Base-by-base conservation (phyloP, 805 yeast genomes). In the Ogataea henricii region DNA sequence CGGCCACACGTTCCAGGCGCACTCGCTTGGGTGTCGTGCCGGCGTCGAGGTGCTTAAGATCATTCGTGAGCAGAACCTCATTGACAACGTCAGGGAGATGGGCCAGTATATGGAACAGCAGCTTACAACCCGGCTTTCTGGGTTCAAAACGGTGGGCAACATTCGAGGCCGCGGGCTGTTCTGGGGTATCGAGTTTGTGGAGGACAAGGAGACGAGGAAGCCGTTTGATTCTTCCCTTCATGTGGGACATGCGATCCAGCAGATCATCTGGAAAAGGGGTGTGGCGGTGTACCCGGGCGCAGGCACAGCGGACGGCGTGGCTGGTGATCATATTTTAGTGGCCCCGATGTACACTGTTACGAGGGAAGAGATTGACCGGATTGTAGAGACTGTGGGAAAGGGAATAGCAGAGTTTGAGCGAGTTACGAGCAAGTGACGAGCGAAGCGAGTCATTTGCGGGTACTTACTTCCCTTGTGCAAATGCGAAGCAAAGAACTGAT, bases 151-250 rank as follows among this genome's bases (percentile, higher is more conserved):
- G 25, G 77, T 71, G 14, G 83, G 81, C 45, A 78, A 78, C 51
- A 74, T 78, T 18, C 68, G 84, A 58, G 84, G 84, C 29, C 58
- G 72, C 43, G 84, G 83, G 43, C 73, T 77, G 2, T 78, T 79
- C 60, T 77, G 81, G 81, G 65, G 76, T 5, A 47, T 78, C 27
- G 82, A 78, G 58, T 63, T 78, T 37, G 79, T 76, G 43, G 66
- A 73, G 51, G 66, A 77, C 54, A 70, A 68, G 44, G 55, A 49
- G 17, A 69, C 79, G 5, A 75, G 73, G 50, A 72, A 71, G 52
- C 62, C 73, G 5, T 76, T 74, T 48, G 57, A 57, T n/a, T 52
- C 63, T 6, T 62, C 59, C 2, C 54, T 66, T 26, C 63, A 34
- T n/a, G 40, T 38, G 12, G 25, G 62, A 8, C 57, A 53, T 44